Conservation (phyloP, 192 early-diverging fungal genomes). For the Entomortierella lignicola region DNA sequence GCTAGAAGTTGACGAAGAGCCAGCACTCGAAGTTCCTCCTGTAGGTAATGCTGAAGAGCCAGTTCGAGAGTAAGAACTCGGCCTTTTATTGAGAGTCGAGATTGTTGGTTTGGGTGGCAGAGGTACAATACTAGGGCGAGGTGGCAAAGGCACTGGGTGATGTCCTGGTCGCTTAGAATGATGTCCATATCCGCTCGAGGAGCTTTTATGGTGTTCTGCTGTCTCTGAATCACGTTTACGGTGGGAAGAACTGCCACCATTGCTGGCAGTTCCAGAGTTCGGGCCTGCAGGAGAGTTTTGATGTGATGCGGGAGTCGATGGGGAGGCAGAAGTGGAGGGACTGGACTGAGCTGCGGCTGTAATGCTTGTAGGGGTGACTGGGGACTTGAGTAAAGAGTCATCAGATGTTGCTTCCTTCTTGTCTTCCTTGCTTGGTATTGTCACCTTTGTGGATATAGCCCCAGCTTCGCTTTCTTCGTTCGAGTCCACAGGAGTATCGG, state of each 20-base stretch:
- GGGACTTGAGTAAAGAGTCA: conserved; percentile 1
- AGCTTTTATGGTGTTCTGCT: conserved; percentile 9
- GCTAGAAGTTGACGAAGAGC: conserved; percentile 9
- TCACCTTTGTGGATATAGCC: background rate
- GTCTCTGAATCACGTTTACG: conserved; percentile 23
- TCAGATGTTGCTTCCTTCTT: conserved; percentile 1
- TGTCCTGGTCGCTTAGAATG: conserved; percentile 31
- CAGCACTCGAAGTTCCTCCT: background rate
- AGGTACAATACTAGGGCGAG: conserved; percentile 41
- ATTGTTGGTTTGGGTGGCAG: conserved; percentile 37
- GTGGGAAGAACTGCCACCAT: background rate
- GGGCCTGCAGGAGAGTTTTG: conserved; percentile 12
- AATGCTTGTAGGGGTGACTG: conserved; percentile 3
- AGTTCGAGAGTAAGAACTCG: conserved; percentile 29
- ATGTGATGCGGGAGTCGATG: background rate
- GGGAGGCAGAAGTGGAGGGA: conserved; percentile 11
- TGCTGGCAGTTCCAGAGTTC: background rate
- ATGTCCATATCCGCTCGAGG: background rate
- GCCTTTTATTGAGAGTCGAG: background rate
- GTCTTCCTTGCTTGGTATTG: background rate
- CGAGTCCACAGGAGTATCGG: background rate
- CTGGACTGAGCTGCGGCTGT: background rate
- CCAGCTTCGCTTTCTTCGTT: background rate
- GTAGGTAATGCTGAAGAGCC: conserved; percentile 12
- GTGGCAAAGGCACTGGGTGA: conserved; percentile 31